Percentiles rank a stretch among this genome's conserved stretches.
These are phyloP conservation scores for Elongisporangium undulatum DNA, from an alignment of 352 stramenopile species.

Conservation along the genomic window DNA sequence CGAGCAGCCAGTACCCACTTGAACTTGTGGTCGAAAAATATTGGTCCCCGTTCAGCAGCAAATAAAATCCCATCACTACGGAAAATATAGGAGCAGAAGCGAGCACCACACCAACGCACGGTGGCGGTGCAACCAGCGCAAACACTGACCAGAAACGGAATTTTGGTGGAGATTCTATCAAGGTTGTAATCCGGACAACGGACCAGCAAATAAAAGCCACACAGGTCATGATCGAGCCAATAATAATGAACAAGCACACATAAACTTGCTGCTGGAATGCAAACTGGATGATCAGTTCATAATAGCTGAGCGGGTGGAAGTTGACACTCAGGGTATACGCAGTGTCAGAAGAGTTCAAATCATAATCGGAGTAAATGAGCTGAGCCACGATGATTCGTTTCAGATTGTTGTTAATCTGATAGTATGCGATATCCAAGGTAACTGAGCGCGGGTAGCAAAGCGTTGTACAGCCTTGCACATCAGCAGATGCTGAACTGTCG, in stretches of 20 bases:
- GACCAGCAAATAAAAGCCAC: slow-evolving; percentile 88
- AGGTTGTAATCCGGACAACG: slow-evolving; percentile 88
- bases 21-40: slow-evolving; percentile 21
- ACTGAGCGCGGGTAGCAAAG: slow-evolving; percentile 92
- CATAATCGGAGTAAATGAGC: slow-evolving; percentile 91
- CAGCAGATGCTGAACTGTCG: slow-evolving; percentile 70
- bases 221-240: slow-evolving; percentile 84
- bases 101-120: slow-evolving; percentile 87
- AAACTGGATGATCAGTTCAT: slow-evolving; percentile 96
- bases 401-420: slow-evolving; percentile 86
- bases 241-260: slow-evolving; percentile 90
- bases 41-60: slow-evolving; percentile 58
- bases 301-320: slow-evolving; percentile 93
- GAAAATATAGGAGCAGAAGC: slow-evolving; percentile 81
- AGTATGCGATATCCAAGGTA: slow-evolving; percentile 93
- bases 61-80: slow-evolving; percentile 62
- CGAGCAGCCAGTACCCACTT: slow-evolving; percentile 71
- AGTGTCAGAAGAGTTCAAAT: slow-evolving; percentile 82
- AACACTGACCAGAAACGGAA: slow-evolving; percentile 93
- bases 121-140: slow-evolving; percentile 86
- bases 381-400: slow-evolving; percentile 93
- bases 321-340: slow-evolving; percentile 92
- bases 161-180: slow-evolving; percentile 86
- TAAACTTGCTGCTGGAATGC: slow-evolving; percentile 93
- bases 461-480: slow-evolving; percentile 82